Percentiles rank a stretch among this genome's conserved stretches.
These are phyloP conservation scores for Podospora sp. DNA, from an alignment of 495 filamentous ascomycete species.

Conservation along the genomic window DNA sequence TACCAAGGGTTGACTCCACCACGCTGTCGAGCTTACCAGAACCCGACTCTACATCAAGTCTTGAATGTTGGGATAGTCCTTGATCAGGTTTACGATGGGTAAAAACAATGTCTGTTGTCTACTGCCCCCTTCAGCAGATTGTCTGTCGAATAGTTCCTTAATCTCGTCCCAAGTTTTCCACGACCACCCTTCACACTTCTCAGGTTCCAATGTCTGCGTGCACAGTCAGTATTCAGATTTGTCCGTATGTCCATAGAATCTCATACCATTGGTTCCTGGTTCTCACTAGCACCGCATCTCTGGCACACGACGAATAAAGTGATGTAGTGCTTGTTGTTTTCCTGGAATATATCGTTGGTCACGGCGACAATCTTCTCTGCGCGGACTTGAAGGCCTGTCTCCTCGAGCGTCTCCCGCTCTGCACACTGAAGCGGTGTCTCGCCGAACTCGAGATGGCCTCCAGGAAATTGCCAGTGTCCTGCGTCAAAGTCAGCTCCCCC, in stretches of 20 bases:
- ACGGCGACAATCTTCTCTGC: slow-evolving; percentile 53
- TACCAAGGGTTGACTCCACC: no score
- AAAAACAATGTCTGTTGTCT: slow-evolving; percentile 52
- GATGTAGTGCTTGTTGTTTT: slow-evolving; percentile 62
- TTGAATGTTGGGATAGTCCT: slow-evolving; percentile 31
- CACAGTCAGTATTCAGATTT: neutral
- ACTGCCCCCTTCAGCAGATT: neutral
- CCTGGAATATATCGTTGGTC: slow-evolving; percentile 62
- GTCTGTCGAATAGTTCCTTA: slow-evolving; percentile 27
- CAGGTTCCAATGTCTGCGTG: slow-evolving; percentile 51
- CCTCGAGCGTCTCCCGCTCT: slow-evolving; percentile 65
- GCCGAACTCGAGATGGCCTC: slow-evolving; percentile 69
- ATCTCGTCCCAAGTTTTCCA: slow-evolving; percentile 60
- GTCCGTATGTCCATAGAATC: neutral
- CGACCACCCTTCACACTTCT: slow-evolving; percentile 67
- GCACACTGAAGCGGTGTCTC: slow-evolving; percentile 62
- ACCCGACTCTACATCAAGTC: neutral
- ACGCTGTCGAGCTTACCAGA: no score
- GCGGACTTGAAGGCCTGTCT: slow-evolving; percentile 60
- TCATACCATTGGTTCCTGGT: slow-evolving; percentile 54
- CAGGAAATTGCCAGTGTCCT: slow-evolving; percentile 66
- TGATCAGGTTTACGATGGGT: slow-evolving; percentile 57
- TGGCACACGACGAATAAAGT: slow-evolving; percentile 61
- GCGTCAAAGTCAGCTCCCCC: neutral
- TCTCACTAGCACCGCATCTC: slow-evolving; percentile 38